phyloP scores from a whole-genome alignment of 2,329 filamentous ascomycete genomes.

The Exserohilum turcica region DNA sequence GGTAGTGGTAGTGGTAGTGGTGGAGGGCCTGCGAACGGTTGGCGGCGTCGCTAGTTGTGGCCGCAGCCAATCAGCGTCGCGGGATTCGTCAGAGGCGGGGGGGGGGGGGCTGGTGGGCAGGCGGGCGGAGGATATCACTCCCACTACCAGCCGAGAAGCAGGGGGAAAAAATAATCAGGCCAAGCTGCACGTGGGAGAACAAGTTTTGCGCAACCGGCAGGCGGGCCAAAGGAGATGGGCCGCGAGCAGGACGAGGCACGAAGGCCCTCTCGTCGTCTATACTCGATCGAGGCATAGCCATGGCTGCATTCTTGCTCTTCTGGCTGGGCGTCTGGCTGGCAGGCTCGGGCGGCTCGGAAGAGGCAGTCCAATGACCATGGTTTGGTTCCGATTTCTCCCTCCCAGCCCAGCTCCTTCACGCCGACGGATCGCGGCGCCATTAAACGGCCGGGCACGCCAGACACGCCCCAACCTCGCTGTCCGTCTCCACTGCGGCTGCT shows the following conservation, averaged over 20 bases:
- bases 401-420: background rate
- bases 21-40: slow-evolving; percentile 12
- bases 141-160: slow-evolving; percentile 4
- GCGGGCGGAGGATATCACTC: slow-evolving; percentile 1
- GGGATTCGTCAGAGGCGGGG: slow-evolving; percentile 14
- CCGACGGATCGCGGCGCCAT: slow-evolving; percentile 22
- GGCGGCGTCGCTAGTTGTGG: slow-evolving; percentile 3
- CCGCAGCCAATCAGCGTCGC: slow-evolving; percentile 10
- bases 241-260: background rate
- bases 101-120: background rate
- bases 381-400: slow-evolving; percentile 42
- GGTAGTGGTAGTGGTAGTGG: too few species aligned
- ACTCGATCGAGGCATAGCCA: slow-evolving; percentile 9
- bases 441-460: slow-evolving; percentile 15
- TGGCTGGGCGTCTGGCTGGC: too few species aligned
- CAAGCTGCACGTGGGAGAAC: background rate
- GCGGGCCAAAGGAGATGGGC: background rate
- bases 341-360: slow-evolving; percentile 7
- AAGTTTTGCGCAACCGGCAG: background rate
- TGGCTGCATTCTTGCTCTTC: too few species aligned
- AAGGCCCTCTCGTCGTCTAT: background rate
- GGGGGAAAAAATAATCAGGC: background rate
- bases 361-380: slow-evolving; percentile 23
- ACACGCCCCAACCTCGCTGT: slow-evolving; percentile 15
- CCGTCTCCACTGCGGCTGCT: slow-evolving; percentile 24